Conservation (phyloP, 2,329 filamentous ascomycete species). For the Stagonosporopsis vannaccii region DNA sequence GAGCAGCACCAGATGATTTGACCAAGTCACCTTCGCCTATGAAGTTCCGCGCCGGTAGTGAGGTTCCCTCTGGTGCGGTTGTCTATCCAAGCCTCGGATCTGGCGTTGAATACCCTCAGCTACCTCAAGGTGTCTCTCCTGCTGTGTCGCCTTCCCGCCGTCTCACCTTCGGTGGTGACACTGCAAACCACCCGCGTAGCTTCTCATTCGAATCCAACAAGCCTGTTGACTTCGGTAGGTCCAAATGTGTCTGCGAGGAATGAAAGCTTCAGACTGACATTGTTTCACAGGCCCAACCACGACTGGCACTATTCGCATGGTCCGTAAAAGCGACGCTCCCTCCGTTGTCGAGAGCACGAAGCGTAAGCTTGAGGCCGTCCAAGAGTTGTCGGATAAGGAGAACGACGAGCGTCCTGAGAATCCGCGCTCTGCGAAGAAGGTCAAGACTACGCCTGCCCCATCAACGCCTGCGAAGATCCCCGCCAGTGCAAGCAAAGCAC, state of each 20-base stretch:
- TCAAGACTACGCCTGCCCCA: constrained; percentile 29
- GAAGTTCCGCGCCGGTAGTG: constrained; percentile 45
- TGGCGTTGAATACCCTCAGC: constrained; percentile 48
- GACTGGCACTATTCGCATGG: constrained; percentile 51
- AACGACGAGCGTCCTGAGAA: constrained; percentile 46
- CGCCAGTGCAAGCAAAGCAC: constrained; percentile 38
- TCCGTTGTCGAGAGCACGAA: constrained; percentile 49
- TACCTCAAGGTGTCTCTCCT: constrained; percentile 39
- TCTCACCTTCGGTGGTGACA: constrained; percentile 45
- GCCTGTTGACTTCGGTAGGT: constrained; percentile 52
- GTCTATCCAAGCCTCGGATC: constrained; percentile 40
- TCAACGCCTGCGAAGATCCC: constrained; percentile 40
- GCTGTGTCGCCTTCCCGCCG: constrained; percentile 41
- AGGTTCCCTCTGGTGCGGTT: constrained; percentile 42
- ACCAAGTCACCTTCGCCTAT: constrained; percentile 47
- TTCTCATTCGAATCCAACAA: constrained; percentile 60
- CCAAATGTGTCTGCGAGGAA: too few relatives aligned
- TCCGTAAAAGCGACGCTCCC: constrained; percentile 54
- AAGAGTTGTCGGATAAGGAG: constrained; percentile 53
- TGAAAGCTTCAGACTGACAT: neutral
- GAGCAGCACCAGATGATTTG: constrained; percentile 41
- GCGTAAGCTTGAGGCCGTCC: constrained; percentile 53
- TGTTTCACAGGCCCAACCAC: constrained; percentile 39
- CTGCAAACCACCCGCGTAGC: constrained; percentile 45
- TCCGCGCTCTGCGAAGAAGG: constrained; percentile 45